Evolutionary conservation across 192 early-diverging fungal species (phyloP).

Genomic region (Phlyctochytrium planicorne): DNA sequence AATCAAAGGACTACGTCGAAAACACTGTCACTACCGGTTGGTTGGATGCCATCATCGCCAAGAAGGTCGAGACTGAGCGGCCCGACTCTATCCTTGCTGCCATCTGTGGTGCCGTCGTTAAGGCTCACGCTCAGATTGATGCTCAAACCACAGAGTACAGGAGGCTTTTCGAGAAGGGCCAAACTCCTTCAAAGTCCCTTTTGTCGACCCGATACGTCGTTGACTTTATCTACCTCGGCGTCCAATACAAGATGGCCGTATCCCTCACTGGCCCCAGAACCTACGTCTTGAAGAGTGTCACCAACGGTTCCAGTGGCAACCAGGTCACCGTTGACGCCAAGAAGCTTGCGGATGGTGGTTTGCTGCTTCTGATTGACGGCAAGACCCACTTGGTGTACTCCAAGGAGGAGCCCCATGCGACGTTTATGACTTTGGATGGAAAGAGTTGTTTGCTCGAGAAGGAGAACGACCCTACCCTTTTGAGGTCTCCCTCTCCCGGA

Average conservation of each 20-base stretch:
- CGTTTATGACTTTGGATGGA: conserved; percentile 85
- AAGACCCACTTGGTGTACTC: conserved; percentile 91
- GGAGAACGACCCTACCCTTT: conserved; percentile 95
- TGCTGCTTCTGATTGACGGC: conserved; percentile 86
- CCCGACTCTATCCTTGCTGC: conserved; percentile 88
- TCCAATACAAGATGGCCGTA: conserved; percentile 88
- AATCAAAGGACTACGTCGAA: conserved; percentile 82
- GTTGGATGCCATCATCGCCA: conserved; percentile 90
- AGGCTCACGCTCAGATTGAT: conserved; percentile 70
- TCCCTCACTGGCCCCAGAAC: conserved; percentile 78
- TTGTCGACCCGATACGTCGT: conserved; percentile 73
- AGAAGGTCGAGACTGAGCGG: conserved; percentile 84
- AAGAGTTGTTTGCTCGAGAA: conserved; percentile 92
- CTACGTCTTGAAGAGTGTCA: conserved; percentile 77
- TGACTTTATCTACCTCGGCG: conserved; percentile 90
- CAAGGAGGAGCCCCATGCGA: conserved; percentile 85
- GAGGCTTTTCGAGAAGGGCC: conserved; percentile 86
- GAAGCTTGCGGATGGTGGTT: conserved; percentile 85
- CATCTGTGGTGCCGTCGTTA: conserved; percentile 88
- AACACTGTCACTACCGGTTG: conserved; percentile 94
- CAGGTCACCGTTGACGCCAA: conserved; percentile 84
- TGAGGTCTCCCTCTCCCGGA: conserved; percentile 93
- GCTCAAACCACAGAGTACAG: conserved; percentile 73
- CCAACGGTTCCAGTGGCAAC: conserved; percentile 77
- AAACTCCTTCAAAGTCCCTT: conserved; percentile 75